Percentiles rank a stretch among this genome's conserved stretches.
Evolutionary conservation across 257 asterid species (phyloP).

Genomic region (Parsonsia alboflavescens): DNA sequence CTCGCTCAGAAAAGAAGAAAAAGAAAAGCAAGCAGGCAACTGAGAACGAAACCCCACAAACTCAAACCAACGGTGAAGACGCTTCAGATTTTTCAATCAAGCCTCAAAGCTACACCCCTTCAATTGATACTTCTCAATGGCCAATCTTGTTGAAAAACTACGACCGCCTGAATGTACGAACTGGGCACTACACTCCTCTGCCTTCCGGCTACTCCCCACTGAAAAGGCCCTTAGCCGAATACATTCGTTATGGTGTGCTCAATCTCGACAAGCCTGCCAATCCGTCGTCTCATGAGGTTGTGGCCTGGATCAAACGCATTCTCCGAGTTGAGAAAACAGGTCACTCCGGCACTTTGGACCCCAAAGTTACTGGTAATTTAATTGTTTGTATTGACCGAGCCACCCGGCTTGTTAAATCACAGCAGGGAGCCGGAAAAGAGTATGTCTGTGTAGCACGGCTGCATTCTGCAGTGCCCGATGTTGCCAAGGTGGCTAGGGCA

Average conservation of each 20-base stretch:
- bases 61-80: slow-evolving; percentile 25
- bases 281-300: slow-evolving; percentile 94
- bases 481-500: slow-evolving; percentile 70
- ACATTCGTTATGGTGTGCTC: slow-evolving; percentile 75
- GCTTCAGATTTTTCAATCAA: slow-evolving; percentile 49
- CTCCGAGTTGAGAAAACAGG: slow-evolving; percentile 87
- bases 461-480: slow-evolving; percentile 77
- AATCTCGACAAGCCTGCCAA: slow-evolving; percentile 87
- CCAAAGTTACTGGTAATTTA: slow-evolving; percentile 88
- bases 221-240: slow-evolving; percentile 69
- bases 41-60: slow-evolving; percentile 19
- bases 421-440: slow-evolving; percentile 97
- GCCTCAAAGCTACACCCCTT: slow-evolving; percentile 76
- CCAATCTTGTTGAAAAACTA: slow-evolving; percentile 88
- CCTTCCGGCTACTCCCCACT: slow-evolving; percentile 81
- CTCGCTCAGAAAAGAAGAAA: slow-evolving; percentile 73
- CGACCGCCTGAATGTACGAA: slow-evolving; percentile 72
- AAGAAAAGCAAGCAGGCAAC: slow-evolving; percentile 42
- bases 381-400: slow-evolving; percentile 93
- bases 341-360: slow-evolving; percentile 92
- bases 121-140: slow-evolving; percentile 84
- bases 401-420: slow-evolving; percentile 86
- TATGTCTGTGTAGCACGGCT: slow-evolving; percentile 79
- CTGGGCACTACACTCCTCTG: slow-evolving; percentile 95
- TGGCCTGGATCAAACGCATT: slow-evolving; percentile 92